Conservation (phyloP, 2,329 filamentous ascomycete species). For the Fusarium succisae region DNA sequence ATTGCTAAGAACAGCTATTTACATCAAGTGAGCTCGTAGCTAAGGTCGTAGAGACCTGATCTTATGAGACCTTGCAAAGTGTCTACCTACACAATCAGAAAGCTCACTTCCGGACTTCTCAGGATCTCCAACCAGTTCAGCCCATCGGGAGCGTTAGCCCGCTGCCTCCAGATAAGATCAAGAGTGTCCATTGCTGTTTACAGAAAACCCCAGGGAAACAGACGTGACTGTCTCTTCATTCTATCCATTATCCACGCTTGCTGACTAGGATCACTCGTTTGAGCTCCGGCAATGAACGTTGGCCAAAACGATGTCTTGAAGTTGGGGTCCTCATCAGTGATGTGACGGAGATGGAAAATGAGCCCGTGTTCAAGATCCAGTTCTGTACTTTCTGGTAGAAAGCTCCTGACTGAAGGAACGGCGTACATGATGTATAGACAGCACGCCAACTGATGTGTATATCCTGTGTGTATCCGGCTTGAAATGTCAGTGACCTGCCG, state of each 20-base stretch:
- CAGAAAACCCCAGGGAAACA: constrained; percentile 5
- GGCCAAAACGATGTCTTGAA: constrained; percentile 22
- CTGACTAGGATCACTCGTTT: not conserved
- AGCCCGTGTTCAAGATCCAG: not conserved
- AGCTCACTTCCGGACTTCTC: constrained; percentile 5
- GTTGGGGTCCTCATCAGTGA: constrained; percentile 5
- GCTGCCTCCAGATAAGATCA: not conserved
- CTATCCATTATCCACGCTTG: constrained; percentile 5
- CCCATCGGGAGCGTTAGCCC: not conserved
- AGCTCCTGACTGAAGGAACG: not conserved
- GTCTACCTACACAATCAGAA: not conserved
- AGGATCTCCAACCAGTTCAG: constrained; percentile 9
- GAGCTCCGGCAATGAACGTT: constrained; percentile 8
- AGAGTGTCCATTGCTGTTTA: constrained; percentile 15
- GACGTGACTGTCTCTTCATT: not conserved
- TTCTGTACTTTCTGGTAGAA: not conserved
- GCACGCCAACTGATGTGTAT: constrained; percentile 6
- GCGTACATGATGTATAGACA: constrained; percentile 13
- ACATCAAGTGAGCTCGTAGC: too few species aligned
- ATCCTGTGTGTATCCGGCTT: constrained; percentile 7
- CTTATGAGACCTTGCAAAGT: too few species aligned
- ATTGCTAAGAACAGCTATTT: not conserved
- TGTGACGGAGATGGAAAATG: not conserved
- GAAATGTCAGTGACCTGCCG: constrained; percentile 3
- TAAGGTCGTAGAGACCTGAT: not conserved